Conservation (phyloP, 139 green algal species). For the Edaphochlamys debaryana region DNA sequence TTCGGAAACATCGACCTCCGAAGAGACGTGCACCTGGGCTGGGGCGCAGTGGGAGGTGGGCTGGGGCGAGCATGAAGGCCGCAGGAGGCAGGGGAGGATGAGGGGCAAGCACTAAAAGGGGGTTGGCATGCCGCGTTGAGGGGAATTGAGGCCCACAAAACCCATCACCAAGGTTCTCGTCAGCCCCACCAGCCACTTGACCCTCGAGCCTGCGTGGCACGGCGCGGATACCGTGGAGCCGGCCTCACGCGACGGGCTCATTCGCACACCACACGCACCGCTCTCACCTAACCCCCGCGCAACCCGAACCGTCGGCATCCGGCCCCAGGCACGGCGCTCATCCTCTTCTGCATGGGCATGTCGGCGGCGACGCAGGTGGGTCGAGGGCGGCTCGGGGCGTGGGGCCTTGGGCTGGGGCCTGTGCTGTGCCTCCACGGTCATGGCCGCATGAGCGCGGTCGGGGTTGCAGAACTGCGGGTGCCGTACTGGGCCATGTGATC, state of each 20-base stretch:
- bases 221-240: not conserved
- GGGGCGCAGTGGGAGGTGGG: slow-evolving; percentile 35
- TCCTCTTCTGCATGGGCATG: slow-evolving; percentile 52
- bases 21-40: slow-evolving; percentile 43
- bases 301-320: too few species aligned
- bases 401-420: too few species aligned
- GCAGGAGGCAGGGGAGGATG: not conserved
- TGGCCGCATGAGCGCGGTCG: not conserved
- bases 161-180: too few species aligned
- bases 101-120: too few species aligned
- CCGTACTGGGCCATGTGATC: too few species aligned
- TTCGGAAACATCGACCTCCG: slow-evolving; percentile 20
- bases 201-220: too few species aligned
- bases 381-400: not conserved
- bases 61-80: not conserved
- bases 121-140: too few species aligned
- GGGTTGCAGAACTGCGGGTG: too few species aligned
- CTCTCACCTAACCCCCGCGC: not conserved
- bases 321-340: slow-evolving; percentile 18
- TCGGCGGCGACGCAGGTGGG: slow-evolving; percentile 25
- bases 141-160: too few species aligned
- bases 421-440: not conserved
- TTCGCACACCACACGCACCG: not conserved
- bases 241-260: too few species aligned
- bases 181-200: too few species aligned